Evolutionary conservation across 2,329 filamentous ascomycete genomes (phyloP), one percentile per base, ranked within the genome.

Genomic region (Leptographium procerum): DNA sequence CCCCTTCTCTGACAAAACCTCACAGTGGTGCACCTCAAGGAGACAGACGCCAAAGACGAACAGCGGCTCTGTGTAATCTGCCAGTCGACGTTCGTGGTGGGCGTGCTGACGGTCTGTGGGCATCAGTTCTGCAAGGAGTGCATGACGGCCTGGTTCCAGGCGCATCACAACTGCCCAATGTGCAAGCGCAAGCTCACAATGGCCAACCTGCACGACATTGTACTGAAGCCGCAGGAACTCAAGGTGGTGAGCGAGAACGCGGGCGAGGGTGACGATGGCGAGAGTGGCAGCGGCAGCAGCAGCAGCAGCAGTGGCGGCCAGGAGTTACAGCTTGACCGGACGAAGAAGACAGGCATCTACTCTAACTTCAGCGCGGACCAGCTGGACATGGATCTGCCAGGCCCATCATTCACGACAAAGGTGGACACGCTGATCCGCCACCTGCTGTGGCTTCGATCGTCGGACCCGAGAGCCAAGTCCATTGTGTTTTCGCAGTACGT

Each of bases 71-170:
- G 94, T 68, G 82, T 95, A 58, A 96, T 99, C 64, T 99, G 94
- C 68, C 86, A 88, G 66, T 79, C 81, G 13, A 68, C 77, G 0
- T 95, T 96, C 65, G 84, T 87, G 60, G 75, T 84, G n/a, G 92
- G 92, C 57, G 83, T 88, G 56, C 76, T 92, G 61, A 96, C 92
- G 0, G 81, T 90, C 1, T 97, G 94, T 68, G 92, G 92, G 0
- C 94, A 99, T 68, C 84, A 90, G 63, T 97, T 91, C 68, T 96
- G 92, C 74, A 91, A 89, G 66, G 87, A 89, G 31, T 97, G 94
- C 70, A 86, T 97, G 64, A 77, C 78, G 43, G 65, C 84, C 14
- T 97, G 94, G 94, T 89, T 87, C 74, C 77, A 75, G 59, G 77
- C 82, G 34, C 85, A 91, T 64, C 81, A 77, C 22, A 92, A 82